Conservation (phyloP, 1,284 basidiomycete species). For the Ceratobasidium sp. region DNA sequence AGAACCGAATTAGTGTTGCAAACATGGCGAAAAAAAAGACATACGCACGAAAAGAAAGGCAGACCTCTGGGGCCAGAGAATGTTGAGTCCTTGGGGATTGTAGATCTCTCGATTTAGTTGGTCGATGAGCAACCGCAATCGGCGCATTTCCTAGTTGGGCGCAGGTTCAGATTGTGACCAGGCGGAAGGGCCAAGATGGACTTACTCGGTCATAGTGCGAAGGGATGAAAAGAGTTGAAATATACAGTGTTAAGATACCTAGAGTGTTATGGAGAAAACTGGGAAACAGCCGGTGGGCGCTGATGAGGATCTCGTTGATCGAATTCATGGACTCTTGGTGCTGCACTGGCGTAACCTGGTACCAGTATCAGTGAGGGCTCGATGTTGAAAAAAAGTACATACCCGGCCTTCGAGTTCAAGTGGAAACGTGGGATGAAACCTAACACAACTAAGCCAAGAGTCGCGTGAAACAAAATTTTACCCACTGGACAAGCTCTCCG, state of each 20-base stretch:
- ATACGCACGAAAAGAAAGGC: constrained; percentile 85
- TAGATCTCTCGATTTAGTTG: constrained; percentile 73
- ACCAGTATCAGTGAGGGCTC: constrained; percentile 3
- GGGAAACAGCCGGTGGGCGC: constrained; percentile 74
- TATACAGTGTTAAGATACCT: constrained; percentile 76
- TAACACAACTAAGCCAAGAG: constrained; percentile 24
- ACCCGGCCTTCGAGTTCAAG: constrained; percentile 85
- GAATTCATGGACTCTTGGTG: constrained; percentile 86
- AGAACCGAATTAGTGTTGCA: not conserved
- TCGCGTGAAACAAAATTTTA: not conserved
- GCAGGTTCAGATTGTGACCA: not conserved
- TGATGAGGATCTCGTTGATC: constrained; percentile 83
- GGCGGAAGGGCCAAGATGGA: constrained; percentile 5
- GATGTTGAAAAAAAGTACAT: constrained; percentile 6
- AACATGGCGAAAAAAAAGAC: not conserved
- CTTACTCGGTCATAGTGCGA: constrained; percentile 82
- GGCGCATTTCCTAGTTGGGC: constrained; percentile 75
- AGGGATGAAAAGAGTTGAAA: constrained; percentile 69
- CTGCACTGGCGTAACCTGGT: constrained; percentile 80
- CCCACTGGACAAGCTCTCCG: constrained; percentile 76
- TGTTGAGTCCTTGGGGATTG: constrained; percentile 82
- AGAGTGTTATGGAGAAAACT: constrained; percentile 74
- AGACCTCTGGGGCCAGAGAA: constrained; percentile 80
- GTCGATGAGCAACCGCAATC: constrained; percentile 68
- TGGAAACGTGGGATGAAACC: constrained; percentile 79